Conservation (phyloP, 441 rosid species). For the Syzygium syzygioides region DNA sequence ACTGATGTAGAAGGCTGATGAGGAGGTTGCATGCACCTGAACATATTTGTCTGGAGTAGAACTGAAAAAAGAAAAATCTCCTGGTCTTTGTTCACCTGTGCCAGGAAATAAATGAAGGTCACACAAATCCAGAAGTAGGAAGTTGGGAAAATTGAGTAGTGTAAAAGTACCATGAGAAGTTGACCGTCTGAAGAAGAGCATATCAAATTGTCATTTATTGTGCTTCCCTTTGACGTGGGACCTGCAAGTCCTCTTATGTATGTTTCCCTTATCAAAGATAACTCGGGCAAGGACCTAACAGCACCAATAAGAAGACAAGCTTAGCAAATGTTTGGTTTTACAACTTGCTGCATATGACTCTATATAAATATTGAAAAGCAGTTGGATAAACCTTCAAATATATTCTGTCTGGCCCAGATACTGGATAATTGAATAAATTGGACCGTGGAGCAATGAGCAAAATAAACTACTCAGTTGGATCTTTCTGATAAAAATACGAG, state of each 20-base stretch:
- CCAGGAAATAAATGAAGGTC: conserved; percentile 6
- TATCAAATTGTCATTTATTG: conserved; percentile 38
- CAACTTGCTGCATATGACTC: neutral
- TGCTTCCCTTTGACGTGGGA: conserved; percentile 39
- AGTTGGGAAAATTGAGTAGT: neutral
- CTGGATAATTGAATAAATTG: neutral
- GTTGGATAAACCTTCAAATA: neutral
- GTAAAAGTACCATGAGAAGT: conserved; percentile 59
- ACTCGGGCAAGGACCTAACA: conserved; percentile 77
- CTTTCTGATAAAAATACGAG: neutral
- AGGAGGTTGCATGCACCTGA: conserved; percentile 29
- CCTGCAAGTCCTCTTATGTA: conserved; percentile 55
- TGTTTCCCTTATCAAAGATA: conserved; percentile 58
- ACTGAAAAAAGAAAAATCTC: conserved; percentile 63
- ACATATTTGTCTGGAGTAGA: conserved; percentile 47
- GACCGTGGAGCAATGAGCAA: neutral
- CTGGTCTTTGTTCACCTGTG: conserved; percentile 74
- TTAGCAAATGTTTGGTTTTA: neutral
- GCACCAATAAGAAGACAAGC: neutral
- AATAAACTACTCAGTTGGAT: neutral
- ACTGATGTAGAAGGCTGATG: neutral
- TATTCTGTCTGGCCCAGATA: neutral
- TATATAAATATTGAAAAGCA: neutral
- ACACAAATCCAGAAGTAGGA: neutral
- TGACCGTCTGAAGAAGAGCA: conserved; percentile 74